Evolutionary conservation across 495 filamentous ascomycete genomes (phyloP), one percentile per base, ranked within the genome.

Genomic region (Aspergillus heteromorphus): DNA sequence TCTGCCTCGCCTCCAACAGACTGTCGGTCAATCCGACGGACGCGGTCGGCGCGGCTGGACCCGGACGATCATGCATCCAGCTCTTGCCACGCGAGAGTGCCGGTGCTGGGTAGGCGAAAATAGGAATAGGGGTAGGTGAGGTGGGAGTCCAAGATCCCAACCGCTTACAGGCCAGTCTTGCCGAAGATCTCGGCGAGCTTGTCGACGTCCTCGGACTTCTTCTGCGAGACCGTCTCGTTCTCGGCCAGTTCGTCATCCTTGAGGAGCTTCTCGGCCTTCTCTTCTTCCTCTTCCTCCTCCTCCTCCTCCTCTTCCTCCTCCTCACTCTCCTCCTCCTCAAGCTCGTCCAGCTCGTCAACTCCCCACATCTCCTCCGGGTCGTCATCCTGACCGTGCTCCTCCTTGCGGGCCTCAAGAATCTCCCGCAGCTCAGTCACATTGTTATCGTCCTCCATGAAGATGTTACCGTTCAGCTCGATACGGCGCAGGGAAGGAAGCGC

Each of bases 381-480:
- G 6, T 76, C 66, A 19, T 75, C 74, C 30, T 68, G 74, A 17
- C 71, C 74, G 48, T 79, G 72, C 55, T 82, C 75, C 58, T 85
- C 83, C 69, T 88, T 78, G 9, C 82, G 72, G 58, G 74, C 72
- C 31, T 77, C 73, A 21, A 87, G 57, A 13, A 79, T 59, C 48
- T 76, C 73, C 25, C 75, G 69, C 41, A 87, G 63, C 8, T 72
- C 74, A 42, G 70, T 70, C 14, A 85, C 79, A 41, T 78, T 77
- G 25, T 78, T 68, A 58, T 97, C 92, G 1, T 95, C 91, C 67
- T 96, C 92, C 7, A 77, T 76, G 60, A 98, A 96, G 62, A 88
- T 92, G 75, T 98, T 98, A 36, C 93, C 93, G 68, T 98, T 97
- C 55, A 98, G 74, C 68, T 98, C 93, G 54, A 96, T 82, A 58